Conservation (phyloP, 352 stramenopile species). For the Phytophthora meadii region DNA sequence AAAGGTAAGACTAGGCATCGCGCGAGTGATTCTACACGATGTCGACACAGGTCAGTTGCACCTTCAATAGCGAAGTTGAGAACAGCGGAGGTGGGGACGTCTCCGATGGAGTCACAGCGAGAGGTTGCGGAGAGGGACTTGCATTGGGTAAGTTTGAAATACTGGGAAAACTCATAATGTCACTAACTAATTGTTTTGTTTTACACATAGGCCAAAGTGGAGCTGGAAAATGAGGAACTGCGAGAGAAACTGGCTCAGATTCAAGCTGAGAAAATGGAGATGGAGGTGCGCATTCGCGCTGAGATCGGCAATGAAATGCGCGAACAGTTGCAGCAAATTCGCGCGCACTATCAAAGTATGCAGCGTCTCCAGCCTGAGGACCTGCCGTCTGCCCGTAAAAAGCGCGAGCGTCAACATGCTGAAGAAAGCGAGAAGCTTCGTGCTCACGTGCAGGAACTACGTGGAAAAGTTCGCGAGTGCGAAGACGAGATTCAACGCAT, state of each 20-base stretch:
- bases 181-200: not conserved
- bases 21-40: conserved; percentile 19
- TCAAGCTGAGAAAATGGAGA: conserved; percentile 65
- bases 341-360: conserved; percentile 58
- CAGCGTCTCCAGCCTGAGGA: conserved; percentile 42
- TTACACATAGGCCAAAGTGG: conserved; percentile 40
- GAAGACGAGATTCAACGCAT: conserved; percentile 88
- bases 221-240: conserved; percentile 76
- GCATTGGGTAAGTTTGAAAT: conserved; percentile 20
- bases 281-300: conserved; percentile 64
- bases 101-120: conserved; percentile 41
- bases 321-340: conserved; percentile 71
- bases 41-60: conserved; percentile 5
- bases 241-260: conserved; percentile 52
- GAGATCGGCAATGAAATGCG: conserved; percentile 82
- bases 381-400: conserved; percentile 44
- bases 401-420: conserved; percentile 43
- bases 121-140: conserved; percentile 37
- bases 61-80: conserved; percentile 14
- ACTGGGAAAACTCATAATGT: too few species aligned
- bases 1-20: conserved; percentile 22
- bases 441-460: conserved; percentile 64
- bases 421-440: conserved; percentile 66
- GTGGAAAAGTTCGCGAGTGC: conserved; percentile 74
- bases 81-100: conserved; percentile 30